These are phyloP conservation scores for Penicillium paneum DNA, from an alignment of 2,329 filamentous ascomycete species.

Conservation along the genomic window DNA sequence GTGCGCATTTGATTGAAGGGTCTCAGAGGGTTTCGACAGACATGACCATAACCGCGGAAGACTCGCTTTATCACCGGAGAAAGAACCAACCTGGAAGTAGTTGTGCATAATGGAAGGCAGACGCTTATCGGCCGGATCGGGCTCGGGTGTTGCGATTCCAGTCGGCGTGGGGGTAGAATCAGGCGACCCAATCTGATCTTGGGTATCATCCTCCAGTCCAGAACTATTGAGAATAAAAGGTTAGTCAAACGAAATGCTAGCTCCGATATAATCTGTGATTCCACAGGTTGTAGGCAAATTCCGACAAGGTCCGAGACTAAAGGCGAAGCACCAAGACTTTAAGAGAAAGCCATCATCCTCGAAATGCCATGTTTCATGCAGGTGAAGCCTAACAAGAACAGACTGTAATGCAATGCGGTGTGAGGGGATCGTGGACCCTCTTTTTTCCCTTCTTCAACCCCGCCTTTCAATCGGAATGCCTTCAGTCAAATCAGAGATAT, in stretches of 20 bases:
- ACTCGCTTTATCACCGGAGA: constrained; percentile 66
- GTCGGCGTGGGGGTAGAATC: constrained; percentile 72
- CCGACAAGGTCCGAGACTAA: constrained; percentile 4
- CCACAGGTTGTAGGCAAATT: constrained; percentile 2
- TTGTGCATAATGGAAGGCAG: constrained; percentile 89
- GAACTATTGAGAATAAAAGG: constrained; percentile 23
- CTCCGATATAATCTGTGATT: background rate
- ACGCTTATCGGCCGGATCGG: constrained; percentile 91
- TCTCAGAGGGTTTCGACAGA: constrained; percentile 25
- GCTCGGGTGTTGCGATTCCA: constrained; percentile 86
- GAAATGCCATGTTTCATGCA: constrained; percentile 11
- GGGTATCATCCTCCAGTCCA: constrained; percentile 41
- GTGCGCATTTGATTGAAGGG: constrained; percentile 15
- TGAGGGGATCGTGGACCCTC: constrained; percentile 16
- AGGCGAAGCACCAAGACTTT: background rate
- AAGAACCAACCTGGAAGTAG: constrained; percentile 99
- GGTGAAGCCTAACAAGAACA: constrained; percentile 3
- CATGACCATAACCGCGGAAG: constrained; percentile 41
- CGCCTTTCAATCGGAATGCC: background rate
- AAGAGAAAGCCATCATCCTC: background rate
- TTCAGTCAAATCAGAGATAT: background rate
- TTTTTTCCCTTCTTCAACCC: constrained; percentile 5
- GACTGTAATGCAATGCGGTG: constrained; percentile 19
- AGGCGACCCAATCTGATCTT: constrained; percentile 59
- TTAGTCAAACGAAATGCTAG: constrained; percentile 24